These are phyloP conservation scores for Alternaria rosae DNA, from an alignment of 2,329 filamentous ascomycete genomes.

Conservation along the genomic window DNA sequence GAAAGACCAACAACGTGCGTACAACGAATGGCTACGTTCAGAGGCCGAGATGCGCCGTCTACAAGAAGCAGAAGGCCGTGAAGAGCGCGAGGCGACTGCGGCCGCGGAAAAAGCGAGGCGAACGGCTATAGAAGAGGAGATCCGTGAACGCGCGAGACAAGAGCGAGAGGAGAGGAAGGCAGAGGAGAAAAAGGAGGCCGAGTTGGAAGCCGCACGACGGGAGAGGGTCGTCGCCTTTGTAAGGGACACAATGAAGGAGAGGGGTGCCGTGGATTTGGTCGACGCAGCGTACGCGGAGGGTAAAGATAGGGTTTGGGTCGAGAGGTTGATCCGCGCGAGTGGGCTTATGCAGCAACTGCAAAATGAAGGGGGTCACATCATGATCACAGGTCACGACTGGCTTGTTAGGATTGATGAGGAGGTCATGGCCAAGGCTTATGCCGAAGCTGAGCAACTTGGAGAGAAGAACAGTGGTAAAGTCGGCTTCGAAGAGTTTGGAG, in stretches of 20 bases:
- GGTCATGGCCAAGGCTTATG: slow-evolving; percentile 52
- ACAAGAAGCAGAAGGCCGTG: slow-evolving; percentile 52
- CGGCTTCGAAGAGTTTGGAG: slow-evolving; percentile 48
- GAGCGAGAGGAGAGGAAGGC: slow-evolving; percentile 53
- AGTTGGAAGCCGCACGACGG: slow-evolving; percentile 38
- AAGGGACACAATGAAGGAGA: slow-evolving; percentile 24
- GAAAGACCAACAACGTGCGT: slow-evolving; percentile 53
- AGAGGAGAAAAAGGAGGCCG: slow-evolving; percentile 48
- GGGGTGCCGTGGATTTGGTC: slow-evolving; percentile 45
- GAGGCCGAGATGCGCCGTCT: slow-evolving; percentile 57
- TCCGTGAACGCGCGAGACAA: slow-evolving; percentile 51
- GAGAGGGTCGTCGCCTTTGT: slow-evolving; percentile 45
- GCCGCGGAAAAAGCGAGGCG: slow-evolving; percentile 50
- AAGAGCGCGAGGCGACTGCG: slow-evolving; percentile 55
- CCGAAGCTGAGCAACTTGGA: slow-evolving; percentile 38
- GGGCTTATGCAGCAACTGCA: slow-evolving; percentile 47
- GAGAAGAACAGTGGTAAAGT: slow-evolving; percentile 42
- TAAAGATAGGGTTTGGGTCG: slow-evolving; percentile 53
- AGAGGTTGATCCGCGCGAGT: slow-evolving; percentile 52
- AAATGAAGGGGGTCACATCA: slow-evolving; percentile 37
- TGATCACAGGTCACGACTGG: slow-evolving; percentile 56
- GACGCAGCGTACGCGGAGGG: slow-evolving; percentile 53
- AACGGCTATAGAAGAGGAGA: slow-evolving; percentile 52
- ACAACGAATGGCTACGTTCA: slow-evolving; percentile 59
- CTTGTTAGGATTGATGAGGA: slow-evolving; percentile 50